Evolutionary conservation across 73 alveolate species (phyloP).

Genomic region (Tetrahymena borealis): DNA sequence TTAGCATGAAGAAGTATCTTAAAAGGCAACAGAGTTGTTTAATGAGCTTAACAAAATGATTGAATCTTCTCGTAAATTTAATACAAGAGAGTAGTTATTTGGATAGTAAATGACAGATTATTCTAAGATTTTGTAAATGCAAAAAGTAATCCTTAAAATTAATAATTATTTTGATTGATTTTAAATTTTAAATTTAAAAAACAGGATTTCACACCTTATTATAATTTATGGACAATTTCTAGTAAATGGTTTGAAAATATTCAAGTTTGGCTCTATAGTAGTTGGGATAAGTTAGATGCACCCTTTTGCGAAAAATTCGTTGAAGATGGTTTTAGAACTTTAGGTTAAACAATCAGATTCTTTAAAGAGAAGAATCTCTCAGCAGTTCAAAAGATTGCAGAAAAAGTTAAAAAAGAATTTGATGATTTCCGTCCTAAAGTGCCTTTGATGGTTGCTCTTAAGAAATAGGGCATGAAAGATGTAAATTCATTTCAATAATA

Average conservation of each 20-base stretch:
- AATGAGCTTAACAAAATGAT: conserved; percentile 81
- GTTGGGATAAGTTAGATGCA: conserved; percentile 53
- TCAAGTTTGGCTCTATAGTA: conserved; percentile 53
- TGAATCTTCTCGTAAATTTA: conserved; percentile 82
- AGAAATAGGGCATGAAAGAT: conserved; percentile 93
- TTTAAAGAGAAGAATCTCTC: conserved; percentile 44
- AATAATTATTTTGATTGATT: conserved; percentile 16
- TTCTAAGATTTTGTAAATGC: conserved; percentile 79
- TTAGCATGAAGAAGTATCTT: conserved; percentile 80
- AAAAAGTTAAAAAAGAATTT: conserved; percentile 72
- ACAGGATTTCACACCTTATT: conserved; percentile 59
- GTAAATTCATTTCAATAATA: background rate
- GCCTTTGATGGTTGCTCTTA: conserved; percentile 90
- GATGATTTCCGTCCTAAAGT: conserved; percentile 93
- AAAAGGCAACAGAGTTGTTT: conserved; percentile 77
- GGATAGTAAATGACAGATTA: conserved; percentile 92
- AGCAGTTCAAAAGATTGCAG: conserved; percentile 64
- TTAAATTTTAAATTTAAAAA: background rate
- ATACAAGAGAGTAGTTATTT: conserved; percentile 89
- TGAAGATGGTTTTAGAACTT: conserved; percentile 53
- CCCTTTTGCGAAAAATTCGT: conserved; percentile 46
- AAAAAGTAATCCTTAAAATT: conserved; percentile 42
- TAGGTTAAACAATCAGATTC: conserved; percentile 48
- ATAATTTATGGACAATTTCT: conserved; percentile 52
- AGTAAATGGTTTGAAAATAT: conserved; percentile 52